A percentile compares a stretch with the other conserved stretches of the same genome.
Evolutionary conservation across 805 yeast genomes (phyloP).

Genomic region (Pichia manshurica): DNA sequence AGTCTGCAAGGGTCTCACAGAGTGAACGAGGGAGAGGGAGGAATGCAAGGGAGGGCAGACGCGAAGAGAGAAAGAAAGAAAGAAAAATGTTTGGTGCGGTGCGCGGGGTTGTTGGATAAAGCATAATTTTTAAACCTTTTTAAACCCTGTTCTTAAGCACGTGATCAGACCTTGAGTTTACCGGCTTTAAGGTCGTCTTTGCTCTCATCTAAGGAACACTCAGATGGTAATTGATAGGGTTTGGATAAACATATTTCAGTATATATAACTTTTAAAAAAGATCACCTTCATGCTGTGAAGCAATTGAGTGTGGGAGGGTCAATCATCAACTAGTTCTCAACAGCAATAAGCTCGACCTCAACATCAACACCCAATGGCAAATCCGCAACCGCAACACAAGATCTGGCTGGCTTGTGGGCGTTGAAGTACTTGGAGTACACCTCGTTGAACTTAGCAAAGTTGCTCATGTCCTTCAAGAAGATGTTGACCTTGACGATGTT

Average conservation of each 20-base stretch:
- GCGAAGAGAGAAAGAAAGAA: not conserved
- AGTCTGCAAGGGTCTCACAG: not conserved
- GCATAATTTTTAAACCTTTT: not conserved
- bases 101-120: not conserved
- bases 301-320: no score
- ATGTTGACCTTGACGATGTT: conserved; percentile 84
- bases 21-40: no score
- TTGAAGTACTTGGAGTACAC: conserved; percentile 77
- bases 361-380: conserved; percentile 84
- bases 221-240: no score
- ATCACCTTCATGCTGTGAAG: no score
- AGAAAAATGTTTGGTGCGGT: conserved; percentile 1
- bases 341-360: conserved; percentile 91
- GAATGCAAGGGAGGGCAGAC: not conserved
- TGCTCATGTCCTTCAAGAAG: conserved; percentile 84
- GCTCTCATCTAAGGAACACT: no score
- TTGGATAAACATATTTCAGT: no score
- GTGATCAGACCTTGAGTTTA: not conserved
- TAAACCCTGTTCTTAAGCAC: conserved; percentile 3
- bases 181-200: not conserved
- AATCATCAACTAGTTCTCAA: conserved; percentile 55
- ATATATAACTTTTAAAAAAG: no score
- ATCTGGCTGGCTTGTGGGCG: conserved; percentile 89
- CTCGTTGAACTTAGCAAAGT: conserved; percentile 78
- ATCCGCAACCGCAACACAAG: conserved; percentile 91